Percentiles rank a stretch among this genome's conserved stretches.
phyloP scores from a whole-genome alignment of 129 eudicot species.

The Calendula officinalis region DNA sequence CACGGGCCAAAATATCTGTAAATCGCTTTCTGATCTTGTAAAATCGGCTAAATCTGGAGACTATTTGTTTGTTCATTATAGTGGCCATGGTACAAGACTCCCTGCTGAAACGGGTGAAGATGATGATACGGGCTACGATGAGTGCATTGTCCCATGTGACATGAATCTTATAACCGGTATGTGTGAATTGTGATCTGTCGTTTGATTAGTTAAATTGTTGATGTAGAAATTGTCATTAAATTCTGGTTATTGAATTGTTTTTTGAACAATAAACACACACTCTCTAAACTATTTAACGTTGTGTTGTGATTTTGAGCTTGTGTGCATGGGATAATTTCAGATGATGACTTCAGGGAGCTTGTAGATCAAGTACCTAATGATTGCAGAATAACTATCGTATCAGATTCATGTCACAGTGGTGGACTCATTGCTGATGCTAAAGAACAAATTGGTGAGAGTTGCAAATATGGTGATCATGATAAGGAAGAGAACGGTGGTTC shows the following conservation, averaged over 20 bases:
- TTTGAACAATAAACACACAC: neutral
- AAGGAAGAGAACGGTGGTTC: slow-evolving; percentile 19
- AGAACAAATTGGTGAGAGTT: slow-evolving; percentile 75
- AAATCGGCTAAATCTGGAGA: slow-evolving; percentile 60
- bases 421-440: slow-evolving; percentile 80
- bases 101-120: slow-evolving; percentile 90
- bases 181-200: neutral
- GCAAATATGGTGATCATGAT: slow-evolving; percentile 18
- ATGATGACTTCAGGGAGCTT: slow-evolving; percentile 85
- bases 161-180: slow-evolving; percentile 90
- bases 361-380: slow-evolving; percentile 70
- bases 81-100: slow-evolving; percentile 89
- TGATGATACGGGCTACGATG: slow-evolving; percentile 92
- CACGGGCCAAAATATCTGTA: slow-evolving; percentile 68
- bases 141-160: slow-evolving; percentile 89
- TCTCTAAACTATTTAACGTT: neutral
- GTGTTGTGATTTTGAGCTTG: neutral
- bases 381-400: slow-evolving; percentile 76
- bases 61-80: slow-evolving; percentile 70
- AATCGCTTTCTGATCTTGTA: slow-evolving; percentile 55
- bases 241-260: neutral
- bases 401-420: slow-evolving; percentile 97
- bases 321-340: slow-evolving; percentile 29
- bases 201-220: neutral
- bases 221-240: neutral